Conservation (phyloP, 1,284 basidiomycete species). For the Chiua sp. region DNA sequence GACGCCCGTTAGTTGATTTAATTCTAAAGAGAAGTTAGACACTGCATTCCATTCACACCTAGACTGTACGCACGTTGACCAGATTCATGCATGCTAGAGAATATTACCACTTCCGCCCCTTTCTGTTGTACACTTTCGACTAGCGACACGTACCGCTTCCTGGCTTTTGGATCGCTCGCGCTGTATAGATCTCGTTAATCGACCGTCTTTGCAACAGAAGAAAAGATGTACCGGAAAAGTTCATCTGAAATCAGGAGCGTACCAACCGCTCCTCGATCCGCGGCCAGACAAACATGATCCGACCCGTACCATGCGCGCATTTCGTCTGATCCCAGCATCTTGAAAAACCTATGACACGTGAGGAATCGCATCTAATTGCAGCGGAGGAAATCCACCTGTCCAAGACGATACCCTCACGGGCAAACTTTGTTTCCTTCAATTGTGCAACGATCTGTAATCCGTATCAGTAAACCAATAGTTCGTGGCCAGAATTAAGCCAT, state of each 20-base stretch:
- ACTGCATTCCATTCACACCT: neutral
- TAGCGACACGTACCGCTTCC: constrained; percentile 87
- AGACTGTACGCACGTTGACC: constrained; percentile 81
- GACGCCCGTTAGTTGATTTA: constrained; percentile 95
- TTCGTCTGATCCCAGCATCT: constrained; percentile 95
- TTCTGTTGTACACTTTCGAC: constrained; percentile 91
- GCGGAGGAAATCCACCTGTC: constrained; percentile 66
- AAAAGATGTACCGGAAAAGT: constrained; percentile 76
- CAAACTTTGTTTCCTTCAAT: constrained; percentile 98
- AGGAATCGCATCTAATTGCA: constrained; percentile 2
- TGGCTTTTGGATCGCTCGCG: constrained; percentile 73
- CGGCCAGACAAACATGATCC: constrained; percentile 90
- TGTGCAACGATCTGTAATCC: constrained; percentile 64
- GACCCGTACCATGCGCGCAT: constrained; percentile 99
- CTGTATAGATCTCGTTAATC: constrained; percentile 40
- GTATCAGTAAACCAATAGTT: neutral
- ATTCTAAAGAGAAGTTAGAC: constrained; percentile 58
- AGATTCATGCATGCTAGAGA: constrained; percentile 99
- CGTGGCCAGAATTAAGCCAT: constrained; percentile 14
- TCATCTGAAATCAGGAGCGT: constrained; percentile 96
- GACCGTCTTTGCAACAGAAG: neutral
- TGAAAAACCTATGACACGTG: constrained; percentile 80
- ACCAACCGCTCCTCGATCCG: constrained; percentile 93
- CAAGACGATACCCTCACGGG: constrained; percentile 89
- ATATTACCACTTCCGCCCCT: constrained; percentile 94